Conservation (phyloP, 805 yeast genomes). For the Kluyveromyces dobzhanskii region DNA sequence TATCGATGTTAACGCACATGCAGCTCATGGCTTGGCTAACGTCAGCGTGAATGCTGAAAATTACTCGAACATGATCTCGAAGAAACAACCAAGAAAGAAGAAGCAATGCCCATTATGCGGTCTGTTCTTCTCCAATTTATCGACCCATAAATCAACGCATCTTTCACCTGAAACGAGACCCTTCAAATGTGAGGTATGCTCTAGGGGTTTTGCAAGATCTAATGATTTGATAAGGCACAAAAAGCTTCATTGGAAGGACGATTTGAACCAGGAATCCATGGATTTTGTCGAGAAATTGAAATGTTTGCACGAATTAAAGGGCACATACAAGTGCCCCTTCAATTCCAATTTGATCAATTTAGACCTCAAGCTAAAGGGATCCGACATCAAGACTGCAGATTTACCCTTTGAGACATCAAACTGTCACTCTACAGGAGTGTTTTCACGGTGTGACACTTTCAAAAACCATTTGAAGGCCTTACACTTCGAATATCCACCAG, state of each 20-base stretch:
- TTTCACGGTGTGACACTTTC: slow-evolving; percentile 84
- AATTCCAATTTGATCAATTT: slow-evolving; percentile 24
- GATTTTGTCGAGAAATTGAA: slow-evolving; percentile 17
- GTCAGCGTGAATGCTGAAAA: no score
- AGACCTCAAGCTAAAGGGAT: slow-evolving; percentile 24
- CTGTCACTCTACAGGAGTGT: slow-evolving; percentile 80
- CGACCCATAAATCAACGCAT: slow-evolving; percentile 79
- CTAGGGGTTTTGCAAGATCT: slow-evolving; percentile 79
- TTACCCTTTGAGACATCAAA: slow-evolving; percentile 22
- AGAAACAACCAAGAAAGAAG: slow-evolving; percentile 43
- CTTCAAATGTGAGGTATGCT: slow-evolving; percentile 67
- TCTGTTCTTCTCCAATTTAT: slow-evolving; percentile 64
- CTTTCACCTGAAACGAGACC: slow-evolving; percentile 65
- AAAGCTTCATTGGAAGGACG: slow-evolving; percentile 75
- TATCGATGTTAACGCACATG: no score
- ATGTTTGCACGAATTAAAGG: slow-evolving; percentile 24
- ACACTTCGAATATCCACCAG: slow-evolving; percentile 82
- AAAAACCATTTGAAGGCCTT: slow-evolving; percentile 86
- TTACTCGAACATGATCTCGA: neutral
- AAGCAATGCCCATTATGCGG: slow-evolving; percentile 66
- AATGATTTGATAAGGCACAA: slow-evolving; percentile 82
- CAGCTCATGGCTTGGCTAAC: no score
- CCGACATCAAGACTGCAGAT: slow-evolving; percentile 15
- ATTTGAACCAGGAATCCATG: slow-evolving; percentile 7
- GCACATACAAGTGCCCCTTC: slow-evolving; percentile 71